Conservation (phyloP, 495 filamentous ascomycete species). For the Penicillium subrubescens region DNA sequence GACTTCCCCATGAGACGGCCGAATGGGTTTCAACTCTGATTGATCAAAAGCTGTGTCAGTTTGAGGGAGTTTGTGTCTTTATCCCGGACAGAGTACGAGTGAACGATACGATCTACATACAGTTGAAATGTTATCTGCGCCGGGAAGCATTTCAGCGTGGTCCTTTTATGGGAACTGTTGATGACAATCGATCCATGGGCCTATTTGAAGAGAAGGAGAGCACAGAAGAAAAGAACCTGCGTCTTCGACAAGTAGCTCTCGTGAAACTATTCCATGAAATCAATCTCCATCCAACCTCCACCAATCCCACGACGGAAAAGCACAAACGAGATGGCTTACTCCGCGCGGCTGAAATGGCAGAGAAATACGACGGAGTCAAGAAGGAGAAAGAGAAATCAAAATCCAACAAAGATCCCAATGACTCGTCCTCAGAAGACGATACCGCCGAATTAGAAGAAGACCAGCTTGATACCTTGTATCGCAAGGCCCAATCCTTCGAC, state of each 20-base stretch:
- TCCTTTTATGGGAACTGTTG: conserved; percentile 51
- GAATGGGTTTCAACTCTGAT: conserved; percentile 92
- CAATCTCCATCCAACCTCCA: conserved; percentile 71
- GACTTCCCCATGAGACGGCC: conserved; percentile 88
- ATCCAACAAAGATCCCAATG: conserved; percentile 42
- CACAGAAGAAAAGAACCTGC: conserved; percentile 77
- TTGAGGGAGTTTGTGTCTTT: conserved; percentile 89
- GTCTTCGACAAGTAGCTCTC: conserved; percentile 83
- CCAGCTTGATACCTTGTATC: conserved; percentile 90
- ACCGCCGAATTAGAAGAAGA: conserved; percentile 91
- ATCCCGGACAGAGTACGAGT: conserved; percentile 81
- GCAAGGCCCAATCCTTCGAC: conserved; percentile 96
- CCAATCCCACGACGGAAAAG: conserved; percentile 74
- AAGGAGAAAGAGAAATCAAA: conserved; percentile 48
- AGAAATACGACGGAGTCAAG: conserved; percentile 73
- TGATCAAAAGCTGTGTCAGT: conserved; percentile 86
- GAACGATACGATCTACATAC: conserved; percentile 90
- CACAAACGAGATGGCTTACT: conserved; percentile 81
- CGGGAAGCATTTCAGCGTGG: conserved; percentile 68
- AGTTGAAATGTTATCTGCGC: conserved; percentile 78
- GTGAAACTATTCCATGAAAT: conserved; percentile 90
- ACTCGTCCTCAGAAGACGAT: conserved; percentile 70
- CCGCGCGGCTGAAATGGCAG: conserved; percentile 81
- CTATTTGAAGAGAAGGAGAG: conserved; percentile 85
- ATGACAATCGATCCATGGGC: conserved; percentile 71